These are phyloP conservation scores for Coemansia sp. DNA, from an alignment of 371 early-diverging fungal genomes.

Conservation along the genomic window DNA sequence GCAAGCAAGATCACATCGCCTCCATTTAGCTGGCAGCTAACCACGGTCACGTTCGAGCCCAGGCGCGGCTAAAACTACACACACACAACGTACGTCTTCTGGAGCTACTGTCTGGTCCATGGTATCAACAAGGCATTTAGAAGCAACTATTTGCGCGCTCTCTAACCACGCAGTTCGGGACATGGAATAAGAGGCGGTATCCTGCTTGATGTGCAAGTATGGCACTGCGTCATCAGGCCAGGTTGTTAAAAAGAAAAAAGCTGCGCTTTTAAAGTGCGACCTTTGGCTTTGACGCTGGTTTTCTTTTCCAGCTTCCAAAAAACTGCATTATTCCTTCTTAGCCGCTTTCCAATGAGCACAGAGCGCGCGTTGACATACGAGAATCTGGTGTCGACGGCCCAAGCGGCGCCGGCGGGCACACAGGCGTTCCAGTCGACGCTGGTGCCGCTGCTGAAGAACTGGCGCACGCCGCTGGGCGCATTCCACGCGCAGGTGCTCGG, in stretches of 20 bases:
- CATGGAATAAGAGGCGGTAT: too few species aligned
- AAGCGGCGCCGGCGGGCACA: not conserved
- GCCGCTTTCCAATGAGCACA: not conserved
- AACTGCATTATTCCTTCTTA: too few species aligned
- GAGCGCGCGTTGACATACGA: constrained; percentile 6
- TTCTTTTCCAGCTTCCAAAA: not conserved
- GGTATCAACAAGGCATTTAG: not conserved
- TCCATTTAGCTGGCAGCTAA: not conserved
- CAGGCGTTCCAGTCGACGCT: constrained; percentile 1
- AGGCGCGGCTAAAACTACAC: not conserved
- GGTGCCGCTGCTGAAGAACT: constrained; percentile 10
- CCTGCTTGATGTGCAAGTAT: too few species aligned
- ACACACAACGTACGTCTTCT: not conserved
- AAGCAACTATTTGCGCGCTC: too few species aligned
- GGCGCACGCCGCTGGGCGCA: constrained; percentile 11
- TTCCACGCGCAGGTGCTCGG: constrained; percentile 13
- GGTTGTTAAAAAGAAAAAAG: too few species aligned
- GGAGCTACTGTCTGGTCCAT: not conserved
- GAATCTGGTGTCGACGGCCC: constrained; percentile 1
- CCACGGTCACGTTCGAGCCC: not conserved
- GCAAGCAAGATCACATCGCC: too few species aligned
- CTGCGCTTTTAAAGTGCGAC: not conserved
- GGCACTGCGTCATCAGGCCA: too few species aligned
- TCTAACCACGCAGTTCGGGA: too few species aligned
- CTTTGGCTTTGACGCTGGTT: not conserved